A percentile compares a stretch with the other conserved stretches of the same genome.
Conservation (phyloP, 345 rosid species). For the Linum trigynum region DNA sequence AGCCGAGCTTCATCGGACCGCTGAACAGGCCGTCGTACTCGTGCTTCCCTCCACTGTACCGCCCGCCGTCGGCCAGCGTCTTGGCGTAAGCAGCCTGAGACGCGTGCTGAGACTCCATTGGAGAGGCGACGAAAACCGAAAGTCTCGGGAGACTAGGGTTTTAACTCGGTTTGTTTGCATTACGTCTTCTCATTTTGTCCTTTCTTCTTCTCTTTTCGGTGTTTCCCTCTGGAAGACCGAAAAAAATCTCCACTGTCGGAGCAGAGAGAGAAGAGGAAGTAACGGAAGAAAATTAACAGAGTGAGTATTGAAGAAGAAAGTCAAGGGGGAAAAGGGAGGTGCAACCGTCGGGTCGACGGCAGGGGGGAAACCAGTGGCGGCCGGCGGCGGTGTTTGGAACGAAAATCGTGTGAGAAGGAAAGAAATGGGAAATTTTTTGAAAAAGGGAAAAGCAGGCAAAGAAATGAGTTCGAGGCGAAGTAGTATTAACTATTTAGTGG, state of each 20-base stretch:
- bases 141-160: conserved; percentile 6
- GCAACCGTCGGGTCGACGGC: not conserved
- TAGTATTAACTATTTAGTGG: no score
- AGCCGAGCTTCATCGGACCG: conserved; percentile 21
- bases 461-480: not conserved
- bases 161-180: not conserved
- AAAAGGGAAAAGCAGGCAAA: not conserved
- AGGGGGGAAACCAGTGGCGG: not conserved
- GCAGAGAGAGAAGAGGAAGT: not conserved
- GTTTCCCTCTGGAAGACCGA: conserved; percentile 6
- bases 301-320: not conserved
- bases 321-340: not conserved
- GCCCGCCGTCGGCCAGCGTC: no score
- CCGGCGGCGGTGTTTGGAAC: not conserved
- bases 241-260: conserved; percentile 22
- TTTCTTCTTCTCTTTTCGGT: conserved; percentile 13
- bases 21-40: conserved; percentile 81
- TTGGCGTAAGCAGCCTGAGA: conserved; percentile 36
- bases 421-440: not conserved
- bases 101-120: conserved; percentile 58
- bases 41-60: conserved; percentile 41
- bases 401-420: not conserved
- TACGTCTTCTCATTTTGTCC: conserved; percentile 12
- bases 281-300: not conserved
- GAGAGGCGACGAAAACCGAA: not conserved